phyloP scores from a whole-genome alignment of 768 basidiomycete species.

The Tulasnella sp. region DNA sequence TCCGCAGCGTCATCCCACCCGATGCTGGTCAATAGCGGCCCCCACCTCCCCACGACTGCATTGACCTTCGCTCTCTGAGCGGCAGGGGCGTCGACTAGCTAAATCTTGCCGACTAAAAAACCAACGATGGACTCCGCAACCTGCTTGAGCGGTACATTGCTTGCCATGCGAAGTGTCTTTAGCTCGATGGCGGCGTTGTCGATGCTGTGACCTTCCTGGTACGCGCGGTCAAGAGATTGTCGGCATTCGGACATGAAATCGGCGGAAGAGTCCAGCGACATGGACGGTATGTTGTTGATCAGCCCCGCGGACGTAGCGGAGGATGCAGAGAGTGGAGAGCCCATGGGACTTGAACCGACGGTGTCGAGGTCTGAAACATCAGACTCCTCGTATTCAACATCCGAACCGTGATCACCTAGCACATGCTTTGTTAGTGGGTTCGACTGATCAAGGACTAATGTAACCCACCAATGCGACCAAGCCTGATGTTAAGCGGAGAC shows the following conservation, averaged over 20 bases:
- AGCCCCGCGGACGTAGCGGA: constrained; percentile 10
- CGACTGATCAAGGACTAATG: background rate
- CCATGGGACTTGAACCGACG: constrained; percentile 34
- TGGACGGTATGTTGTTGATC: constrained; percentile 29
- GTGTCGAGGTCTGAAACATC: constrained; percentile 43
- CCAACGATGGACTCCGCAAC: constrained; percentile 86
- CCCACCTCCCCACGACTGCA: constrained; percentile 71
- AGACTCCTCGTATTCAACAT: constrained; percentile 58
- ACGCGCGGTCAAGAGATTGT: constrained; percentile 88
- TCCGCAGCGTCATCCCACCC: constrained; percentile 81
- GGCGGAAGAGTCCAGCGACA: constrained; percentile 38
- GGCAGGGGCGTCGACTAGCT: constrained; percentile 53
- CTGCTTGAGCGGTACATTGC: constrained; percentile 81
- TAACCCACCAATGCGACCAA: constrained; percentile 67
- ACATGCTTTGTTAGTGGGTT: background rate
- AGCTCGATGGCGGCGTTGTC: constrained; percentile 93
- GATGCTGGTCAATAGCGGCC: constrained; percentile 70
- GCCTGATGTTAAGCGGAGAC: constrained; percentile 59
- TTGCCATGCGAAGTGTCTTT: constrained; percentile 94
- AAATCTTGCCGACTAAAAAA: constrained; percentile 73
- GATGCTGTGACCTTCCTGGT: constrained; percentile 84
- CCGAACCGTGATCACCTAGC: constrained; percentile 59
- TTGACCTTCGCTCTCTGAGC: constrained; percentile 65
- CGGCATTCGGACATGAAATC: constrained; percentile 75
- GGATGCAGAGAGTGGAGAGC: constrained; percentile 37